Conservation (phyloP, 1,284 basidiomycete genomes). For the Phellopilus nigrolimitatus region DNA sequence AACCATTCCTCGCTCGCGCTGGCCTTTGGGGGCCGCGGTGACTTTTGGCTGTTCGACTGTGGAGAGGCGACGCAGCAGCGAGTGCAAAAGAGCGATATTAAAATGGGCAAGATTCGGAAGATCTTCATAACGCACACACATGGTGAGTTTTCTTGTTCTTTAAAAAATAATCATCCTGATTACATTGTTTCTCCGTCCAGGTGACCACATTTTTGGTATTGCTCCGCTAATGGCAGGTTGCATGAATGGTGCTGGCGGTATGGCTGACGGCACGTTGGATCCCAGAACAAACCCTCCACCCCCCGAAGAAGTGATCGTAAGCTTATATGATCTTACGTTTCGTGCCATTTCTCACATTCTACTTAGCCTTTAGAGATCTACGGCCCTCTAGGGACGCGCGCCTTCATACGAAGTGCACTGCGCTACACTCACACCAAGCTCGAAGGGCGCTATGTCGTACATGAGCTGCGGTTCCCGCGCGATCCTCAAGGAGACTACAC, state of each 20-base stretch:
- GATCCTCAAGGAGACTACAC: slow-evolving; percentile 51
- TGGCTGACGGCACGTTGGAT: slow-evolving; percentile 55
- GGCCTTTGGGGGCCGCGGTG: slow-evolving; percentile 44
- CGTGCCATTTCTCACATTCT: not conserved
- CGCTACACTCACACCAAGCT: slow-evolving; percentile 70
- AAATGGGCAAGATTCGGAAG: slow-evolving; percentile 77
- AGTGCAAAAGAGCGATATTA: slow-evolving; percentile 64
- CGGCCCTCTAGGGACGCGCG: slow-evolving; percentile 81
- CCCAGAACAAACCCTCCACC: slow-evolving; percentile 35
- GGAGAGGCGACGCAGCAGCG: slow-evolving; percentile 88
- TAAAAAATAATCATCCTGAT: slow-evolving; percentile 29
- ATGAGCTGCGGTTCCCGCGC: slow-evolving; percentile 71
- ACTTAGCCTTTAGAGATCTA: slow-evolving; percentile 77
- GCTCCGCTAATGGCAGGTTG: slow-evolving; percentile 66
- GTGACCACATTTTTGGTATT: slow-evolving; percentile 84
- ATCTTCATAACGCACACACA: slow-evolving; percentile 93
- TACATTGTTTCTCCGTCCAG: slow-evolving; percentile 46
- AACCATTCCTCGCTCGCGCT: slow-evolving; percentile 71
- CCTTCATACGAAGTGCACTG: slow-evolving; percentile 74
- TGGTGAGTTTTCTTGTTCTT: slow-evolving; percentile 41
- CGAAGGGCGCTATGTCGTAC: slow-evolving; percentile 76
- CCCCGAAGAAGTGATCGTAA: slow-evolving; percentile 20
- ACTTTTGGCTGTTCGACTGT: slow-evolving; percentile 86
- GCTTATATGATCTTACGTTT: slow-evolving; percentile 6
- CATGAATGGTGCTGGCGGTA: slow-evolving; percentile 69